phyloP scores from a whole-genome alignment of 1,284 basidiomycete species.

The Heterobasidion irregulare region DNA sequence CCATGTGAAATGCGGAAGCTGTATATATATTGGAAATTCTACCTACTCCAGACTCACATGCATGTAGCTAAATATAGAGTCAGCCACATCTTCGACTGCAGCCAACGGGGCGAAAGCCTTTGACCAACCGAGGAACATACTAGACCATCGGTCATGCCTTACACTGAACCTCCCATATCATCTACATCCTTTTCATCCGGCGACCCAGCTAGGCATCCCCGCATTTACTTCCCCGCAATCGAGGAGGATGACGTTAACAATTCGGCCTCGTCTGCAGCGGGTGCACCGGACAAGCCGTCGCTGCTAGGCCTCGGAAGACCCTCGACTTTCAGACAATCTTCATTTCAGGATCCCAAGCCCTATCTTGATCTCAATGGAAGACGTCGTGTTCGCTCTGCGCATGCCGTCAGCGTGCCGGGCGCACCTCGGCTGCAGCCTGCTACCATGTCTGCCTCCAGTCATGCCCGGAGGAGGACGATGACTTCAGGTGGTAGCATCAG shows the following conservation, averaged over 20 bases:
- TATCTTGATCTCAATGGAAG: constrained; percentile 8
- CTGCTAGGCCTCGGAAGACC: constrained; percentile 20
- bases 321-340: constrained; percentile 12
- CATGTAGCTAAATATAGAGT: no score
- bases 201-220: not conserved
- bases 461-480: constrained; percentile 1
- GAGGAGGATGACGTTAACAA: constrained; percentile 12
- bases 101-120: no score
- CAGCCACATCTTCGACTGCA: no score
- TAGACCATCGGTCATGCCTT: not conserved
- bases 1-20: no score
- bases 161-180: not conserved
- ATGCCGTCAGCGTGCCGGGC: not conserved
- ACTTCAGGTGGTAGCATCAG: constrained; percentile 3
- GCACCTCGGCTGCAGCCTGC: not conserved
- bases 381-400: constrained; percentile 16
- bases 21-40: no score
- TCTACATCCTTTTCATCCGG: not conserved
- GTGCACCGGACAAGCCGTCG: constrained; percentile 6
- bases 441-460: not conserved
- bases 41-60: no score
- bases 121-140: no score
- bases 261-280: constrained; percentile 5
- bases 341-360: not conserved
- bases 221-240: constrained; percentile 8